Evolutionary conservation across 352 stramenopile genomes (phyloP), one percentile per base, ranked within the genome.

Genomic region (Pythium rhizo-oryzae): DNA sequence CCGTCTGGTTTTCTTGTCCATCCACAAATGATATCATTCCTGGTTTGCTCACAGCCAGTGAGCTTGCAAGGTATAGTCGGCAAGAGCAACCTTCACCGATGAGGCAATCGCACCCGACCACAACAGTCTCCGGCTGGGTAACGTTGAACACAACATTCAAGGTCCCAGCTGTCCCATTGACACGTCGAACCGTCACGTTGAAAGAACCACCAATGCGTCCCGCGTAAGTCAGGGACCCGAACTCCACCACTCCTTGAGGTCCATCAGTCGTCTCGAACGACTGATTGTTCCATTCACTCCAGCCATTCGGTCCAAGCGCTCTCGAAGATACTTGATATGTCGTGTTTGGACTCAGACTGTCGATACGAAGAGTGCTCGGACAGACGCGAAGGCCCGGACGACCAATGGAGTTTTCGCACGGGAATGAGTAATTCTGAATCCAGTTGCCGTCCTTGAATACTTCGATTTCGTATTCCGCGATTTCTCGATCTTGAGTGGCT

Each of bases 1-100:
- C 57, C 18, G 43, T 71, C 30, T 83, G 73, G 21, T 8, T 61
- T 5, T 76, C 59, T 57, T 90, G 72, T 3, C 78, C 81, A 57
- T 91, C 83, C 8, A 75, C 6, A 55, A 90, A 89, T 1, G 28
- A 59, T 25, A 91, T 18, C 0, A 12, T 47, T 23, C 69, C 81
- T 0, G 72, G 43, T 21, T 71, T 25, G 13, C 60, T 74, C 19
- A 21, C 18, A 11, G 39, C 54, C 28, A 52, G 63, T 0, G 68
- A 76, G 9, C 50, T 69, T 1, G 6, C n/a, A 1, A 85, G 62
- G 43, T 76, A 59, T 16, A 89, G 54, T 11, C 52, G 62, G 55
- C 83, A 91, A 2, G 33, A 24, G n/a, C 78, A 89, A 2, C 74
- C 71, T 39, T 51, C 44, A 7, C 41, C 51, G n/a, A 16, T 7